These are phyloP conservation scores for Leccinum ponderosum DNA, from an alignment of 1,284 basidiomycete genomes.

Conservation along the genomic window DNA sequence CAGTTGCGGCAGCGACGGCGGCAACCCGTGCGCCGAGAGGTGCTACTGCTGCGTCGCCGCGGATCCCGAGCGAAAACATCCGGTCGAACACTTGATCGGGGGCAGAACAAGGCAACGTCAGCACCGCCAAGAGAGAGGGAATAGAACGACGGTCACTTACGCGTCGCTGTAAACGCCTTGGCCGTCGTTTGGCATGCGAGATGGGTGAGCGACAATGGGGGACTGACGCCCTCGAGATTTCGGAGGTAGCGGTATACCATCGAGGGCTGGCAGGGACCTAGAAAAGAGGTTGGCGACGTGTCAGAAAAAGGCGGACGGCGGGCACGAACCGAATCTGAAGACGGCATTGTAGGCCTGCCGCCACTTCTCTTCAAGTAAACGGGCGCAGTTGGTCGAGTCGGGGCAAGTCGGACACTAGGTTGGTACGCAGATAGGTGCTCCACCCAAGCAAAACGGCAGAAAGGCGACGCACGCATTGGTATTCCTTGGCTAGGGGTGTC, in stretches of 20 bases:
- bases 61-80: slow-evolving; percentile 85
- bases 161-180: slow-evolving; percentile 79
- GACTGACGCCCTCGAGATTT: slow-evolving; percentile 79
- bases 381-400: slow-evolving; percentile 76
- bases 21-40: slow-evolving; percentile 63
- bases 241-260: slow-evolving; percentile 89
- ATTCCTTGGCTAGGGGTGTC: slow-evolving; percentile 85
- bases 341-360: slow-evolving; percentile 83
- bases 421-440: slow-evolving; percentile 3
- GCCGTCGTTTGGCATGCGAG: slow-evolving; percentile 86
- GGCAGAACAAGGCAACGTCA: neutral
- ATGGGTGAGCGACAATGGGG: slow-evolving; percentile 77
- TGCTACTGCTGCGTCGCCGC: slow-evolving; percentile 63
- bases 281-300: slow-evolving; percentile 10
- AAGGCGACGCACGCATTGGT: slow-evolving; percentile 69
- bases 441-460: neutral
- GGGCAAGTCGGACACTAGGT: slow-evolving; percentile 79
- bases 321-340: slow-evolving; percentile 74
- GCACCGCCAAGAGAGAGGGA: neutral
- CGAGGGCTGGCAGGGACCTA: slow-evolving; percentile 81
- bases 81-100: slow-evolving; percentile 79
- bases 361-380: slow-evolving; percentile 94
- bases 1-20: slow-evolving; percentile 59
- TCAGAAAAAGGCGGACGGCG: neutral
- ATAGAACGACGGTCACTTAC: slow-evolving; percentile 43